A percentile compares a stretch with the other conserved stretches of the same genome.
Evolutionary conservation across 2,329 filamentous ascomycete species (phyloP).

Genomic region (Arthroderma uncinatum): DNA sequence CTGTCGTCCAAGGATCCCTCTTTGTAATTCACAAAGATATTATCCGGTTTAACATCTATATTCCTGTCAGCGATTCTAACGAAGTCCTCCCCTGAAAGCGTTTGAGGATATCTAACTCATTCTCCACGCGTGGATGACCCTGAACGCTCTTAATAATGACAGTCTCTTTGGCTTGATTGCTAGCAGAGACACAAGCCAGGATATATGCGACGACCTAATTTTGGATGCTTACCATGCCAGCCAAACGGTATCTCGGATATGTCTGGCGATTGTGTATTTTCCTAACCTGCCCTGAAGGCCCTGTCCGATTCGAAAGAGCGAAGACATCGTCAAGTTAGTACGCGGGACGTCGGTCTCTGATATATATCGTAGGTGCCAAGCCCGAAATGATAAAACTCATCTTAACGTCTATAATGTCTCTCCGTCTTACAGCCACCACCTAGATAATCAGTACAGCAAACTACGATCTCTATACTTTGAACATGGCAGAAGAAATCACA

Average conservation of each 20-base stretch:
- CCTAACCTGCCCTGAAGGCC: constrained; percentile 6
- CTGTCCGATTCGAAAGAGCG: constrained; percentile 8
- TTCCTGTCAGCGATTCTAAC: constrained; percentile 4
- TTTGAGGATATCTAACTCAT: constrained; percentile 21
- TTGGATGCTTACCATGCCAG: constrained; percentile 9
- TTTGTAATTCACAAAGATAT: constrained; percentile 17
- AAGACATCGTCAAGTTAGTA: too few species aligned
- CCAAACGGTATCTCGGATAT: constrained; percentile 10
- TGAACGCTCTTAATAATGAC: constrained; percentile 21
- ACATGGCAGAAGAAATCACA: background rate
- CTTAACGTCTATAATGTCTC: too few species aligned
- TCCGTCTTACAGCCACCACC: background rate
- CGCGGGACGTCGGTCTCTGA: too few species aligned
- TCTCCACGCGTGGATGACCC: constrained; percentile 18
- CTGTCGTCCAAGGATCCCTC: constrained; percentile 3
- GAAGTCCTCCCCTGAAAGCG: constrained; percentile 19
- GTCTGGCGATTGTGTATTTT: constrained; percentile 9
- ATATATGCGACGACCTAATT: background rate
- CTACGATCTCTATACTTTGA: background rate
- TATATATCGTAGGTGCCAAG: too few species aligned
- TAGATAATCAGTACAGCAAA: background rate
- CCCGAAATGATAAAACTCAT: too few species aligned
- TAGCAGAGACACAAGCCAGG: background rate
- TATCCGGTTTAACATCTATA: constrained; percentile 17
- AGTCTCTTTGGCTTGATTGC: constrained; percentile 9